phyloP scores from a whole-genome alignment of 2,329 filamentous ascomycete genomes.

The Ophiostoma triangulosporum region DNA sequence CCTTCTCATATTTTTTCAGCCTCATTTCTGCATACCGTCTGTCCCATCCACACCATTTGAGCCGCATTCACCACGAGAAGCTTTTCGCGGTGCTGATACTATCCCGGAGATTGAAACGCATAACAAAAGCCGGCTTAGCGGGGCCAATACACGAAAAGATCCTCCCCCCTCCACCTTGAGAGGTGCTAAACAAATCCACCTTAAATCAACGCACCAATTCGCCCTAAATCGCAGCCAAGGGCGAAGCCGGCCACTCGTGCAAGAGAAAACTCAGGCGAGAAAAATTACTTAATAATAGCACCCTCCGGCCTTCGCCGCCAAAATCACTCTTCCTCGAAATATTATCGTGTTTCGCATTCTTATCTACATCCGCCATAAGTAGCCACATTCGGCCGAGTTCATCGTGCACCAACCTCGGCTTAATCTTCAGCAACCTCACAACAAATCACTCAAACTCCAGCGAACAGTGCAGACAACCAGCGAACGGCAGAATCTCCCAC shows the following conservation, averaged over 20 bases:
- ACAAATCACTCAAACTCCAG: background rate
- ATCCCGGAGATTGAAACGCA: constrained; percentile 2
- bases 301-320: constrained; percentile 9
- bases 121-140: constrained; percentile 8
- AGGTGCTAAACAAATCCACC: background rate
- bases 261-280: background rate
- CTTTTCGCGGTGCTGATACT: background rate
- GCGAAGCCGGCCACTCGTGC: constrained; percentile 12
- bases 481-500: background rate
- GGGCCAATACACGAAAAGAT: constrained; percentile 7
- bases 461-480: background rate
- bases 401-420: background rate
- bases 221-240: constrained; percentile 6
- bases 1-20: background rate
- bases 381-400: background rate
- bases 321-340: constrained; percentile 5
- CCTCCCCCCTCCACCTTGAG: constrained; percentile 1
- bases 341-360: constrained; percentile 5
- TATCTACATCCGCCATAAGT: background rate
- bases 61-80: background rate
- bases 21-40: background rate
- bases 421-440: background rate
- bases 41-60: background rate
- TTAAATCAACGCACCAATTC: constrained; percentile 12
- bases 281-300: constrained; percentile 14